Base-by-base conservation (phyloP, 176 grass and related monocot genomes). In the Paspalum vaginatum region DNA sequence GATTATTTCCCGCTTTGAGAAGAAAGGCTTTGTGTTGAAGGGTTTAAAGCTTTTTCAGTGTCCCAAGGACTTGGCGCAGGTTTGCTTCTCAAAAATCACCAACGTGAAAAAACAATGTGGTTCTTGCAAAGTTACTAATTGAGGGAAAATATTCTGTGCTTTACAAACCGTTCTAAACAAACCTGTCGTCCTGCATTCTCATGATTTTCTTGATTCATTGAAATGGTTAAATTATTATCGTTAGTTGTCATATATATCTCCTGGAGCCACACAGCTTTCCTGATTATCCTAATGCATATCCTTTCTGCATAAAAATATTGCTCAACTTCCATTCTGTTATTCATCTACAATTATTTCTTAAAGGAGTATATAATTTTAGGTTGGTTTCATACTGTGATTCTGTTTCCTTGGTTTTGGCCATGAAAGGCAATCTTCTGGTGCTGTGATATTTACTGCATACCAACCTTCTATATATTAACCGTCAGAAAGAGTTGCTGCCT, bases 11-110 rank as follows among this genome's bases (percentile, higher is more conserved):
- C 92, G 96, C 54, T 89, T 95, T 26, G 92, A 98, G 84, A 98
- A 95, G 84, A 98, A 98, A 77, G 96, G 96, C 17, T 95, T 98
- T 89, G 76, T 95, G 81, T 87, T 98, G 60, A 95, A 95, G 87
- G 96, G 96, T 17, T 84, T 99, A 44, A 99, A 99, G 52, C 90
- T 99, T 84, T 95, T 93, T 65, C 81, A 86, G 18, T 99, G 96
- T 79, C 81, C 96, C 49, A 89, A 93, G 76, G 96, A 99, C 47
- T 93, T 95, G 88, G 96, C 96, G 76, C 81, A 99, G 92, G 96
- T 99, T 91, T 92, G 74, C 32, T 61, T 87, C 59, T 58, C 4
- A 44, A 76, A 66, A 85, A 65, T 26, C 57, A 48, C 76, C 7
- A 57, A 58, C 69, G 24, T 70, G 24, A 6, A 0, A 61, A 18